Conservation (phyloP, 1,284 basidiomycete species). For the Ganoderma lingzhi region DNA sequence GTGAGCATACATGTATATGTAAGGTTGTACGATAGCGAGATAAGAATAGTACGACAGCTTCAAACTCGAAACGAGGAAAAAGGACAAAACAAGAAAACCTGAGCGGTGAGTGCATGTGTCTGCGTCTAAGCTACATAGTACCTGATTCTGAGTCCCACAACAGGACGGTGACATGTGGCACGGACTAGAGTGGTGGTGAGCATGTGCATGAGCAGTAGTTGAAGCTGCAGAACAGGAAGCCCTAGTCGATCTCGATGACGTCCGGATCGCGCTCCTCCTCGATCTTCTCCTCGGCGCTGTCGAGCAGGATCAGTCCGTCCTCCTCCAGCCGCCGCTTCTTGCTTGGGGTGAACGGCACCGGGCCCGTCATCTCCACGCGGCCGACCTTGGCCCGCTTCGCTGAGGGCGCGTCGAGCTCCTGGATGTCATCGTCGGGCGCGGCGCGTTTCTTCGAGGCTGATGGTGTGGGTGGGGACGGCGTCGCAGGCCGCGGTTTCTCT, state of each 20-base stretch:
- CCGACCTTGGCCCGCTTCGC: conserved; percentile 59
- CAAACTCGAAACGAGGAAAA: neutral
- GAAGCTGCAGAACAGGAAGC: neutral
- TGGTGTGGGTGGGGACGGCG: conserved; percentile 50
- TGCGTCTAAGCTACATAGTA: neutral
- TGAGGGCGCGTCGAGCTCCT: conserved; percentile 56
- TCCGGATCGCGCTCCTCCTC: conserved; percentile 57
- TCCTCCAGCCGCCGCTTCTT: conserved; percentile 73
- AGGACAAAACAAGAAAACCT: neutral
- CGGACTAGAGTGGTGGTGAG: neutral
- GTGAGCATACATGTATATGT: neutral
- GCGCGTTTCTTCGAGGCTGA: conserved; percentile 59
- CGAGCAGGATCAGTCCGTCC: conserved; percentile 75
- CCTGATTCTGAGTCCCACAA: neutral
- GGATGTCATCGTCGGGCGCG: conserved; percentile 61
- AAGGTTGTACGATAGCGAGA: conserved; percentile 25
- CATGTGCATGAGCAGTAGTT: neutral
- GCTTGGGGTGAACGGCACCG: conserved; percentile 56
- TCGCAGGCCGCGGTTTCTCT: conserved; percentile 48
- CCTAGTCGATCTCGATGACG: conserved; percentile 54
- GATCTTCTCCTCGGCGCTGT: conserved; percentile 60
- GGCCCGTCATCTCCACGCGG: conserved; percentile 15
- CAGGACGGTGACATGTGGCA: neutral
- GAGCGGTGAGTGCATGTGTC: too few relatives aligned
- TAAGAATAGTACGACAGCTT: conserved; percentile 29